These are phyloP conservation scores for Ormosia emarginata DNA, from an alignment of 306 rosid genomes.

Conservation along the genomic window DNA sequence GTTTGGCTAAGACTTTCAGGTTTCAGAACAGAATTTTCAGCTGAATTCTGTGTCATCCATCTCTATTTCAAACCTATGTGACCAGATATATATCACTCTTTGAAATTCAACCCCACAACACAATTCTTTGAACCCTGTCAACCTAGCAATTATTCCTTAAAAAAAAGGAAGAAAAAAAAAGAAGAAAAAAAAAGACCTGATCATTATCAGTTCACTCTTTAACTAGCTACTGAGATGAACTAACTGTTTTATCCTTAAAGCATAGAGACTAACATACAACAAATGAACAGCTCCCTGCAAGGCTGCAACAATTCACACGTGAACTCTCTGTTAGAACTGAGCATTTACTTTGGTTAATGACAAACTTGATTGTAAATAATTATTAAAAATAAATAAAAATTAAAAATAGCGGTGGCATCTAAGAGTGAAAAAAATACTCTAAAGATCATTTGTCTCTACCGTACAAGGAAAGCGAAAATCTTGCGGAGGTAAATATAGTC, in stretches of 20 bases:
- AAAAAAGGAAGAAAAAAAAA: neutral
- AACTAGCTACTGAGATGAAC: neutral
- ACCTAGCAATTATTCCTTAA: slow-evolving; percentile 3
- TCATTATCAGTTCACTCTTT: neutral
- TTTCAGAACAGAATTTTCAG: slow-evolving; percentile 23
- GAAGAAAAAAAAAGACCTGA: neutral
- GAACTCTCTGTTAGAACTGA: neutral
- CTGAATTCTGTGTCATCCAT: slow-evolving; percentile 18
- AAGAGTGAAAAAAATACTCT: slow-evolving; percentile 26
- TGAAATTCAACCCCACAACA: slow-evolving; percentile 29
- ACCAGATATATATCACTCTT: neutral
- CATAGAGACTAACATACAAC: slow-evolving; percentile 19
- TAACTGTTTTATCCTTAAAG: slow-evolving; percentile 24
- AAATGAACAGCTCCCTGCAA: slow-evolving; percentile 6
- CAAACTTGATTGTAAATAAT: neutral
- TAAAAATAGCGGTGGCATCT: slow-evolving; percentile 32
- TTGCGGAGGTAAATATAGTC: slow-evolving; percentile 31
- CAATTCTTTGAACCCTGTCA: slow-evolving; percentile 22
- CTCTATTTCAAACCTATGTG: neutral
- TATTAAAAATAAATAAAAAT: neutral
- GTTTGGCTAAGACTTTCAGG: slow-evolving; percentile 19
- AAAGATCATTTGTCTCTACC: slow-evolving; percentile 60
- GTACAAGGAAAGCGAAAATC: slow-evolving; percentile 20
- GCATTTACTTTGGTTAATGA: neutral
- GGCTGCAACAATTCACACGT: slow-evolving; percentile 20